phyloP scores from a whole-genome alignment of 306 rosid species.

The Rosa chinensis region DNA sequence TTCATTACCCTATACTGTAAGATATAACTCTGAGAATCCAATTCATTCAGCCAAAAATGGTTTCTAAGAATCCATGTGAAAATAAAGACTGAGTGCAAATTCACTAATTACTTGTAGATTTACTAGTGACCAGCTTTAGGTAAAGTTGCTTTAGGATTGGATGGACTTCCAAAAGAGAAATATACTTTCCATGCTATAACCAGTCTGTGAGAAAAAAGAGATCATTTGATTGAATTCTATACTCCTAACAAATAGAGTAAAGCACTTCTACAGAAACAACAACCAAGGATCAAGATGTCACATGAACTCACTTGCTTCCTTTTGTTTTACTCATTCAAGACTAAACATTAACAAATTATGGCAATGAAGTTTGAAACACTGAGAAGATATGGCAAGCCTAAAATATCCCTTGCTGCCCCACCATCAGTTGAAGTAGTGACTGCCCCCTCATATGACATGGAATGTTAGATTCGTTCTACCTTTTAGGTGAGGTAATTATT shows the following conservation, averaged over 20 bases:
- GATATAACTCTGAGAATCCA: background rate
- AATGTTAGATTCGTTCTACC: too few relatives aligned
- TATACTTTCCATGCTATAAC: background rate
- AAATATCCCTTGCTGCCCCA: background rate
- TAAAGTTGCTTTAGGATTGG: background rate
- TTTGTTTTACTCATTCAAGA: background rate
- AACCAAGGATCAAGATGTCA: background rate
- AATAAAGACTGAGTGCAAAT: background rate
- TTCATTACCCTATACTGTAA: background rate
- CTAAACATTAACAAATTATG: background rate
- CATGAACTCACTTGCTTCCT: background rate
- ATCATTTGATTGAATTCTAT: background rate
- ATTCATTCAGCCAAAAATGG: background rate
- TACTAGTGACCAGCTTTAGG: background rate
- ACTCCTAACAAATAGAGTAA: background rate
- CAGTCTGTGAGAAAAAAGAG: background rate
- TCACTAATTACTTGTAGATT: background rate
- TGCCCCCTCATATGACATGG: too few relatives aligned
- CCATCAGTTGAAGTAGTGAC: background rate
- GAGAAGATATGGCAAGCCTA: background rate
- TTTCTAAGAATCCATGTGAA: background rate
- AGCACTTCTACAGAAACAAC: background rate
- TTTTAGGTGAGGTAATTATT: too few relatives aligned
- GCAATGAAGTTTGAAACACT: background rate
- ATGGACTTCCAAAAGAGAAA: background rate